Evolutionary conservation across 192 early-diverging fungal species (phyloP).

Genomic region (Pilaira anomala): DNA sequence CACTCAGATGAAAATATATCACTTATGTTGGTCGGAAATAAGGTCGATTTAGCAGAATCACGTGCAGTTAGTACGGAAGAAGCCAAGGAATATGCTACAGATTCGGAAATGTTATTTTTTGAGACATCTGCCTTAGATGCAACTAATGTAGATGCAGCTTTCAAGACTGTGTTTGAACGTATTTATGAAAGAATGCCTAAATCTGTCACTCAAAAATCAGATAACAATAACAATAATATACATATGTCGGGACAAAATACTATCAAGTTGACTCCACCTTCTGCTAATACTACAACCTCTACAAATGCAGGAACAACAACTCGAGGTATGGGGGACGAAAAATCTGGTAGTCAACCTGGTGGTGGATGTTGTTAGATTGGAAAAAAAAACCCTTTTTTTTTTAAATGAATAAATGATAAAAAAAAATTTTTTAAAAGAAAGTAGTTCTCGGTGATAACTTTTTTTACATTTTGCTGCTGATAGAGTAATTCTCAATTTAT

Average conservation of each 20-base stretch:
- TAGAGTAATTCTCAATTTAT: too few relatives aligned
- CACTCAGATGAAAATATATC: constrained; percentile 94
- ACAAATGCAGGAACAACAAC: neutral
- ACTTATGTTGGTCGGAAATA: constrained; percentile 94
- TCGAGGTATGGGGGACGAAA: constrained; percentile 3
- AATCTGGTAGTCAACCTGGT: constrained; percentile 7
- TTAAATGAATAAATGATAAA: constrained; percentile 6
- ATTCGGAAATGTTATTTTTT: constrained; percentile 78
- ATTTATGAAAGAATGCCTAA: constrained; percentile 35
- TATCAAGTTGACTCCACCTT: constrained; percentile 30
- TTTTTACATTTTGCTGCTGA: too few relatives aligned
- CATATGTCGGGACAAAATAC: constrained; percentile 25
- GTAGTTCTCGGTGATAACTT: too few relatives aligned
- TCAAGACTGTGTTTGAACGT: constrained; percentile 40
- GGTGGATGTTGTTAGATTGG: constrained; percentile 29
- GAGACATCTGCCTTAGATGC: constrained; percentile 79
- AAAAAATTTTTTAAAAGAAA: constrained; percentile 1
- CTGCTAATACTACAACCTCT: constrained; percentile 4
- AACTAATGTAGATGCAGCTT: constrained; percentile 86
- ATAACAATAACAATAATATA: neutral
- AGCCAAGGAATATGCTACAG: constrained; percentile 77
- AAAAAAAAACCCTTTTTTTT: neutral
- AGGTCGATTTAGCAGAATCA: constrained; percentile 77
- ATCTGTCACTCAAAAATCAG: constrained; percentile 19
- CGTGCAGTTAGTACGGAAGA: constrained; percentile 77